phyloP scores from a whole-genome alignment of 164 flowering plant species.

The Umbellularia californica region DNA sequence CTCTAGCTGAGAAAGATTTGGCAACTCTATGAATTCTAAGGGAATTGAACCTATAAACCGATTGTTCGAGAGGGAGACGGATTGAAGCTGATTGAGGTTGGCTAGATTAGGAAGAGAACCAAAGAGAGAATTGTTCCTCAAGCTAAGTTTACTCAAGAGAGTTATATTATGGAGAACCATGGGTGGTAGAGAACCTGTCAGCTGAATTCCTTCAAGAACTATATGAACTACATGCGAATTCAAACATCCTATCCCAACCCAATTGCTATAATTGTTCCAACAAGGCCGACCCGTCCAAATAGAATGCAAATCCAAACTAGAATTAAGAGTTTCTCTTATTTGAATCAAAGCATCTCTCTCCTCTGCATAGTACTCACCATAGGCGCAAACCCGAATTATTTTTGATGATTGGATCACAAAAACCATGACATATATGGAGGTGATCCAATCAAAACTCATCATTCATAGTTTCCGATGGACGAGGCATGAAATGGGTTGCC shows the following conservation, averaged over 20 bases:
- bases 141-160: conserved; percentile 9
- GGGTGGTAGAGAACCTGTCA: conserved; percentile 14
- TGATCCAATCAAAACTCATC: not conserved
- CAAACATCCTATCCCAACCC: conserved; percentile 15
- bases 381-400: not conserved
- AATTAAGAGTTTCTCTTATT: conserved; percentile 11
- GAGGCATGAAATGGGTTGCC: not conserved
- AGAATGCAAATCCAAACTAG: conserved; percentile 11
- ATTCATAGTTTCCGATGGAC: not conserved
- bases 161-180: conserved; percentile 6
- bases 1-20: conserved; percentile 8
- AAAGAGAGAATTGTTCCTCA: conserved; percentile 13
- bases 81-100: conserved; percentile 2
- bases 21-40: not conserved
- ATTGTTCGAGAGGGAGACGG: conserved; percentile 7
- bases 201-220: conserved; percentile 16
- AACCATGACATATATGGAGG: conserved; percentile 1
- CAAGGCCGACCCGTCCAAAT: conserved; percentile 20
- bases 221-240: conserved; percentile 12
- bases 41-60: conserved; percentile 16
- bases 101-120: conserved; percentile 14
- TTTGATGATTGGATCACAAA: not conserved
- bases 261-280: conserved; percentile 2
- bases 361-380: not conserved
- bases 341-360: conserved; percentile 16